These are phyloP conservation scores for Heritiera fomes DNA, from an alignment of 345 rosid species.

Conservation along the genomic window DNA sequence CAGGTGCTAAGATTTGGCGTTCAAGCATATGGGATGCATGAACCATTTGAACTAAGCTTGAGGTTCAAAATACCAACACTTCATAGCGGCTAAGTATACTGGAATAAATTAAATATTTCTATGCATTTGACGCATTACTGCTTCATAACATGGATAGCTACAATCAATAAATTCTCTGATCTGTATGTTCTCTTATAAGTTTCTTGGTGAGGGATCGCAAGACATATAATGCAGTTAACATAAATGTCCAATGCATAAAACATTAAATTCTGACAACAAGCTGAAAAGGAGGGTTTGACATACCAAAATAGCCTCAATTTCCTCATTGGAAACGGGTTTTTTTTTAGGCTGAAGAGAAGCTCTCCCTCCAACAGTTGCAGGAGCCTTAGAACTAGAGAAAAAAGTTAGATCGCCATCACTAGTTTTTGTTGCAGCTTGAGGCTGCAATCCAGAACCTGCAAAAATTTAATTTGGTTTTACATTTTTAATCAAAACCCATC, in stretches of 20 bases:
- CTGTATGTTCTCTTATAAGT: neutral
- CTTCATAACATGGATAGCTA: neutral
- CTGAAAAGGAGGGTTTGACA: slow-evolving; percentile 18
- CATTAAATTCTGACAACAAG: slow-evolving; percentile 12
- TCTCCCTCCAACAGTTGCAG: slow-evolving; percentile 61
- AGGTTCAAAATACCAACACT: too few species aligned
- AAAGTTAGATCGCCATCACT: slow-evolving; percentile 46
- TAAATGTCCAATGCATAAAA: neutral
- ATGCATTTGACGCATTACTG: too few species aligned
- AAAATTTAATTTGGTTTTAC: neutral
- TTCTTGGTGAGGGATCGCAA: neutral
- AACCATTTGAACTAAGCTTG: too few species aligned
- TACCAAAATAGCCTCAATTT: slow-evolving; percentile 87
- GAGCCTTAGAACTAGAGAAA: slow-evolving; percentile 54
- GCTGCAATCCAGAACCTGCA: slow-evolving; percentile 37
- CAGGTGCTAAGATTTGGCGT: too few species aligned
- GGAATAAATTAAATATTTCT: neutral
- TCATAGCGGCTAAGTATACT: too few species aligned
- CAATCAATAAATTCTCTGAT: neutral
- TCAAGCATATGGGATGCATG: too few species aligned
- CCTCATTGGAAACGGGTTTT: slow-evolving; percentile 72
- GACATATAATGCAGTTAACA: neutral
- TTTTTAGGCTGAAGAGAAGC: slow-evolving; percentile 91
- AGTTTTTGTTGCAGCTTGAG: slow-evolving; percentile 35
- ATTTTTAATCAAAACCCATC: neutral